A percentile compares a stretch with the other conserved stretches of the same genome.
Evolutionary conservation across 164 flowering plant genomes (phyloP).

Genomic region (Brasenia schreberi): DNA sequence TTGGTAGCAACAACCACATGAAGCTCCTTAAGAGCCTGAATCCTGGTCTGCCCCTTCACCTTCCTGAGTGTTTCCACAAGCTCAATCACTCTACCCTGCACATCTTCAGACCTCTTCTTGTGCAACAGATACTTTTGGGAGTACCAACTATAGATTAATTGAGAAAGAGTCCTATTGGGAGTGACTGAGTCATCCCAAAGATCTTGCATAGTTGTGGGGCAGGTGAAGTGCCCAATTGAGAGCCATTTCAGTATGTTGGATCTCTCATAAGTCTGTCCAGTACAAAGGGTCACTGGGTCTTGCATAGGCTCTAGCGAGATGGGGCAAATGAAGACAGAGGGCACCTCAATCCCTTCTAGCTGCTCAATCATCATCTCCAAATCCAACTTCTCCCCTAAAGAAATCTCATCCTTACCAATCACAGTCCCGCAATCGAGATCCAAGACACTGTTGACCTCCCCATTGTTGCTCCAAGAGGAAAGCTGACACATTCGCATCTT

Average conservation of each 20-base stretch:
- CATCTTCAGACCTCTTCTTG: constrained; percentile 80
- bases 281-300: constrained; percentile 68
- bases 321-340: constrained; percentile 30
- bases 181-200: constrained; percentile 56
- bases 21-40: constrained; percentile 44
- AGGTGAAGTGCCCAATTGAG: constrained; percentile 40
- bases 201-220: constrained; percentile 69
- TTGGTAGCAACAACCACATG: constrained; percentile 36
- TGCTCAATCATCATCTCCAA: constrained; percentile 42
- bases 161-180: constrained; percentile 39
- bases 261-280: constrained; percentile 63
- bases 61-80: constrained; percentile 34
- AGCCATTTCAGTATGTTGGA: constrained; percentile 63
- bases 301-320: constrained; percentile 61
- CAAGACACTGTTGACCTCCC: constrained; percentile 16
- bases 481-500: constrained; percentile 36
- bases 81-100: constrained; percentile 34
- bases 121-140: constrained; percentile 18
- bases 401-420: not conserved
- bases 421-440: constrained; percentile 26
- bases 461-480: constrained; percentile 16
- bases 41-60: constrained; percentile 50
- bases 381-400: constrained; percentile 22
- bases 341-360: constrained; percentile 17
- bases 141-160: constrained; percentile 18